A percentile compares a stretch with the other conserved stretches of the same genome.
Conservation (phyloP, 805 yeast genomes). For the Kuraishia floccosa region DNA sequence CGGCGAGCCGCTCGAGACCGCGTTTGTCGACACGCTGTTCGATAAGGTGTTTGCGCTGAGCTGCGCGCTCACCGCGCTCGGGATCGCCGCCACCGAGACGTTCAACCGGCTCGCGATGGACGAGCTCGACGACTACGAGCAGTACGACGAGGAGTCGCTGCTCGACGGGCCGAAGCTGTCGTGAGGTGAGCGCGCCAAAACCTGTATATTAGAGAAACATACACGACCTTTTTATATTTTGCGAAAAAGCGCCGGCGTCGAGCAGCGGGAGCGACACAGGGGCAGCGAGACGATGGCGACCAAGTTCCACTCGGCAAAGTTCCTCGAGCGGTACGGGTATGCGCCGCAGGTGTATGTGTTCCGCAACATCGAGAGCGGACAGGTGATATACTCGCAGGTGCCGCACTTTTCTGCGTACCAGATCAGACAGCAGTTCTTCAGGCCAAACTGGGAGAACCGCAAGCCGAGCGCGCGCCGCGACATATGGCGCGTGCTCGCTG, state of each 20-base stretch:
- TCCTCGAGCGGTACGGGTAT: conserved; percentile 48
- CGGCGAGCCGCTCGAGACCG: conserved; percentile 22
- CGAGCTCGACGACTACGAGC: conserved; percentile 9
- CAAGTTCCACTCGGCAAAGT: conserved; percentile 40
- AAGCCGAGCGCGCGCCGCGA: conserved; percentile 74
- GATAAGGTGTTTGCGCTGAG: conserved; percentile 37
- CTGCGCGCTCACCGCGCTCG: conserved; percentile 21
- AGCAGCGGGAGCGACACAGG: too few species aligned
- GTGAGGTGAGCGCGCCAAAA: too few species aligned
- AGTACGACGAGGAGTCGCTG: conserved; percentile 21
- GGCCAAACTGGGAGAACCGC: conserved; percentile 87
- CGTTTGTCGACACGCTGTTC: conserved; percentile 39
- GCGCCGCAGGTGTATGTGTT: conserved; percentile 81
- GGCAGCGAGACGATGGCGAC: conserved; percentile 15
- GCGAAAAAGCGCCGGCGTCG: too few species aligned
- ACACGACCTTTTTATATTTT: too few species aligned
- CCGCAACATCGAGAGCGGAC: conserved; percentile 82
- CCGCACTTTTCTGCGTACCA: conserved; percentile 39
- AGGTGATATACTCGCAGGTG: conserved; percentile 79
- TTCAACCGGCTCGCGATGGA: conserved; percentile 11
- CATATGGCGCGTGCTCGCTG: conserved; percentile 86
- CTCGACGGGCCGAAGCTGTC: conserved; percentile 10
- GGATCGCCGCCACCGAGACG: conserved; percentile 13
- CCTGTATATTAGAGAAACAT: too few species aligned
- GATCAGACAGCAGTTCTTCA: conserved; percentile 58